Base-by-base conservation (phyloP, 768 basidiomycete species). In the Hysterangium stoloniferum region DNA sequence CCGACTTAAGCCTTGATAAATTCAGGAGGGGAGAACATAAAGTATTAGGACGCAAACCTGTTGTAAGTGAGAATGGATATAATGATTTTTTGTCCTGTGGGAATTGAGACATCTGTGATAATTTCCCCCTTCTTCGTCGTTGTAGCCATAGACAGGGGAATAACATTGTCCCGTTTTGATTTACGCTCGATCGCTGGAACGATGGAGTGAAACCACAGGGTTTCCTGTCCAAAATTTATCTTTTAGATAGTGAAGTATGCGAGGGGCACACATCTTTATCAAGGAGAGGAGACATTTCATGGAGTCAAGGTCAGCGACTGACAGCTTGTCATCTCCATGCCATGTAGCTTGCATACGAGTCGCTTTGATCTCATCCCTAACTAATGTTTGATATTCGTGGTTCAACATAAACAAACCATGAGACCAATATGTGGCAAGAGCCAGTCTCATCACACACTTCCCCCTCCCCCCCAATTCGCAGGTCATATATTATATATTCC, bases 271-370 rank as follows among this genome's bases (percentile, higher is more conserved):
- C 9, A 66, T 68, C 35, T 70, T 69, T 45, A 69, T 57, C 1
- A 56, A 55, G 7, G 69, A 68, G 31, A 61, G 58, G 13, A 59
- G 52, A 37, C 59, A 61, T 6, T 59, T 24, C 68, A 70, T 65
- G 24, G 56, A 45, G 28, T 69, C 68, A 11, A 67, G 54, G 45
- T 70, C 69, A 2, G 56, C 48, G 5, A 64, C 56, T 4, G 58
- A 54, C 36, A 68, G 58, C 15, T 66, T 60, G 4, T 54, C 24
- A 8, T 61, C 59, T 4, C 62, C 62, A 9, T 61, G 59, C 19
- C 49, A 54, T 29, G 45, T 32, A n/a, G 57, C 56, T n/a, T 56
- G 48, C 3, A 49, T 54, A 11, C 53, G 53, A 4, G 46, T 29
- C 12, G 41, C 44, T 8, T 22, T 22, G 22, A 59, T 45, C 38